Percentiles rank a stretch among this genome's conserved stretches.
Evolutionary conservation across 176 grass and related monocot genomes (phyloP).

Genomic region (Aegilops bicornis): DNA sequence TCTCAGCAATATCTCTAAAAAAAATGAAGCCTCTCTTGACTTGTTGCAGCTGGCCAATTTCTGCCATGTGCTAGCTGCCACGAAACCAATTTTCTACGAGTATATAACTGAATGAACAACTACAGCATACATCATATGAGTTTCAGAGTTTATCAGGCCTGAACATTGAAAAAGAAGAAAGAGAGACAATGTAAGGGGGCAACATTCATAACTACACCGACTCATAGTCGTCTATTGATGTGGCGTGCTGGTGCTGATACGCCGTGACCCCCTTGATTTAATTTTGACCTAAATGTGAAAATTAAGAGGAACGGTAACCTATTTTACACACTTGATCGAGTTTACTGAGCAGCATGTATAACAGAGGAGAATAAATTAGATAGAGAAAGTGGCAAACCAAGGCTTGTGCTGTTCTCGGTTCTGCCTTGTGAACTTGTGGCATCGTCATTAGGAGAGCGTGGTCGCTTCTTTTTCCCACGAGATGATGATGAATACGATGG

Average conservation of each 20-base stretch:
- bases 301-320: not conserved
- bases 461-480: conserved; percentile 27
- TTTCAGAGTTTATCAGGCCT: not conserved
- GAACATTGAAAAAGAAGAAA: too few species aligned
- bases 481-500: conserved; percentile 17
- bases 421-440: not conserved
- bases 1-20: not conserved
- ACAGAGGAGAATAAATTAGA: not conserved
- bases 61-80: not conserved
- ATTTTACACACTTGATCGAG: not conserved
- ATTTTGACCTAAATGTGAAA: not conserved
- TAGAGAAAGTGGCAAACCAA: conserved; percentile 22
- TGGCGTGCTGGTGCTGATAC: not conserved
- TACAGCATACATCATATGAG: not conserved
- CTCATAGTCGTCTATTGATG: not conserved
- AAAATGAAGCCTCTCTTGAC: not conserved
- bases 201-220: not conserved
- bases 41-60: not conserved
- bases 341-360: not conserved
- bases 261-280: not conserved
- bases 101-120: not conserved
- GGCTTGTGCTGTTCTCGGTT: conserved; percentile 22
- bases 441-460: conserved; percentile 11
- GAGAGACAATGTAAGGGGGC: too few species aligned
- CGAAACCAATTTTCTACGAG: not conserved